Percentiles rank a stretch among this genome's conserved stretches.
phyloP scores from a whole-genome alignment of 2,329 filamentous ascomycete genomes.

The Fonsecaea nubica region DNA sequence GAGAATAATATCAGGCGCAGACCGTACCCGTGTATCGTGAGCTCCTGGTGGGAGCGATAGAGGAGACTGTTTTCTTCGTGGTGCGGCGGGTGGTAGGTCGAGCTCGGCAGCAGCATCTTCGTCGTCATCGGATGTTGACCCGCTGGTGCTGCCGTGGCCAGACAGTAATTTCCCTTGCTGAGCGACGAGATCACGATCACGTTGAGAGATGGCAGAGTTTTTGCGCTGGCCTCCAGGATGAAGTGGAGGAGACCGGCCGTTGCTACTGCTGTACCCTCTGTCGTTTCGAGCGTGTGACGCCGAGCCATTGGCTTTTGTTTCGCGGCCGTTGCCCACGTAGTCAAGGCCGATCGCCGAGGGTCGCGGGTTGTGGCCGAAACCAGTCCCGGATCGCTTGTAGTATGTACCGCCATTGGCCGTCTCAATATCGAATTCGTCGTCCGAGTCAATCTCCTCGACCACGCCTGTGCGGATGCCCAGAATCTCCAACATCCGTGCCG shows the following conservation, averaged over 20 bases:
- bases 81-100: slow-evolving; percentile 65
- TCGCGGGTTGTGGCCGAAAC: slow-evolving; percentile 77
- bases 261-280: slow-evolving; percentile 64
- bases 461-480: slow-evolving; percentile 95
- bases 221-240: slow-evolving; percentile 56
- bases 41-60: slow-evolving; percentile 42
- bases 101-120: slow-evolving; percentile 59
- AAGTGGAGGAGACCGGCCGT: slow-evolving; percentile 58
- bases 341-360: slow-evolving; percentile 64
- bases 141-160: slow-evolving; percentile 48
- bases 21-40: slow-evolving; percentile 23
- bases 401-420: slow-evolving; percentile 73
- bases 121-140: slow-evolving; percentile 55
- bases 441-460: slow-evolving; percentile 94
- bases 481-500: slow-evolving; percentile 96
- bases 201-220: slow-evolving; percentile 56
- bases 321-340: slow-evolving; percentile 52
- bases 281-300: slow-evolving; percentile 29
- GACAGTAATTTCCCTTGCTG: slow-evolving; percentile 60
- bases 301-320: slow-evolving; percentile 42
- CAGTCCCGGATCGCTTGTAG: slow-evolving; percentile 77
- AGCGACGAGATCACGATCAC: slow-evolving; percentile 54
- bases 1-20: slow-evolving; percentile 35
- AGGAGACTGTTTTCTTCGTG: slow-evolving; percentile 50
- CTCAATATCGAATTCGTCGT: slow-evolving; percentile 98